phyloP scores from a whole-genome alignment of 169 alveolate species.

The Cryptosporidium xiaoi region DNA sequence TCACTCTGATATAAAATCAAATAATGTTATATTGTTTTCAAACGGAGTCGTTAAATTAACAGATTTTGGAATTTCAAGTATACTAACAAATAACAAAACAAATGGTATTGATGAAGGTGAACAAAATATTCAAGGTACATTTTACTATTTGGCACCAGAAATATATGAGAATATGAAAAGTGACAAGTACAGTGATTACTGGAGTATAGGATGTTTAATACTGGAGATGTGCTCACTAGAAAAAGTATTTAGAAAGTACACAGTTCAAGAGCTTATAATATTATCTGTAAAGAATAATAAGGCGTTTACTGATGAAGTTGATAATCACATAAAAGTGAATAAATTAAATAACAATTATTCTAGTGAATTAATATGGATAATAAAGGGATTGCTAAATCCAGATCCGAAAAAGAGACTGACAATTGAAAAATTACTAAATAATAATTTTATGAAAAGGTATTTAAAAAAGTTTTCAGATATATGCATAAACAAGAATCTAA shows the following conservation, averaged over 20 bases:
- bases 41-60: slow-evolving; percentile 55
- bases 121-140: slow-evolving; percentile 14
- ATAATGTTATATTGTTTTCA: slow-evolving; percentile 47
- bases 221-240: slow-evolving; percentile 44
- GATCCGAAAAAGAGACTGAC: slow-evolving; percentile 41
- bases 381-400: slow-evolving; percentile 8
- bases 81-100: neutral
- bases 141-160: slow-evolving; percentile 63
- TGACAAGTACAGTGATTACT: slow-evolving; percentile 32
- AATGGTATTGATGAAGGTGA: neutral
- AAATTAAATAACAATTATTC: slow-evolving; percentile 54
- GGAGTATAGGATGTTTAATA: slow-evolving; percentile 71
- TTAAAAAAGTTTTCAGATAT: slow-evolving; percentile 21
- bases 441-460: slow-evolving; percentile 1
- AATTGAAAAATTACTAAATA: slow-evolving; percentile 4
- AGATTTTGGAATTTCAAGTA: slow-evolving; percentile 63
- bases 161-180: slow-evolving; percentile 19
- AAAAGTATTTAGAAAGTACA: slow-evolving; percentile 20
- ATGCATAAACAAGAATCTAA: slow-evolving; percentile 5
- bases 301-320: slow-evolving; percentile 3
- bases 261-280: slow-evolving; percentile 49
- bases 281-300: slow-evolving; percentile 30
- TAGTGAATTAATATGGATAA: slow-evolving; percentile 1
- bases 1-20: slow-evolving; percentile 75
- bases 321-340: slow-evolving; percentile 18